Evolutionary conservation across 768 basidiomycete genomes (phyloP), one percentile per base, ranked within the genome.

Genomic region (Rhodotorula babjevae): DNA sequence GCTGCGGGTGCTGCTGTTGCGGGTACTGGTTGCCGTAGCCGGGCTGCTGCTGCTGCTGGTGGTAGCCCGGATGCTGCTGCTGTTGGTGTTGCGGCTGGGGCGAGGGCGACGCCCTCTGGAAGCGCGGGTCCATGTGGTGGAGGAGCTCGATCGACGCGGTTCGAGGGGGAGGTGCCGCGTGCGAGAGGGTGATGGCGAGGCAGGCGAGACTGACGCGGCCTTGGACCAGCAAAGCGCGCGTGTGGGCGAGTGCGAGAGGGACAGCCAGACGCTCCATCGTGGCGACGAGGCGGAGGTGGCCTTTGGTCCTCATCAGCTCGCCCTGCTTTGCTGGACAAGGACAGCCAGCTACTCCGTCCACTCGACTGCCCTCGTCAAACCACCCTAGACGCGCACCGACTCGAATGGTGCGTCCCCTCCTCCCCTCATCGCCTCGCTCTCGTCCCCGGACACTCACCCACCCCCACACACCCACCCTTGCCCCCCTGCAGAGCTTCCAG

Each of bases 71-170:
- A n/a, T n/a, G n/a, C n/a, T n/a, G n/a, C n/a, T n/a, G n/a, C n/a
- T n/a, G n/a, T n/a, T n/a, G n/a, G n/a, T n/a, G n/a, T n/a, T n/a
- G 29, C 25, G 67, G 61, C 11, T 53, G 61, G 15, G 68, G 71
- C 25, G 65, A 55, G n/a, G 56, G 56, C 27, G n/a, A 40, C 21
- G 23, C 25, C 29, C 50, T 53, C 18, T 61, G 64, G 56, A 44
- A 65, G 31, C 67, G 67, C 25, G 71, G 71, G 55, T 72, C 67
- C 71, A 72, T 72, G 16, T 15, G 7, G 47, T 15, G 19, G 57
- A 8, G n/a, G 33, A 16, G 57, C 36, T 36, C 29, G 21, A 31
- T 9, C n/a, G 57, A 42, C 19, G n/a, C 15, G 16, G 55, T 56
- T 31, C 59, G 44, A n/a, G 27, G 42, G 27, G 12, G 60, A 8